Percentiles rank a stretch among this genome's conserved stretches.
phyloP scores from a whole-genome alignment of 139 green algal genomes.

The Chlorokybus atmophyticus region DNA sequence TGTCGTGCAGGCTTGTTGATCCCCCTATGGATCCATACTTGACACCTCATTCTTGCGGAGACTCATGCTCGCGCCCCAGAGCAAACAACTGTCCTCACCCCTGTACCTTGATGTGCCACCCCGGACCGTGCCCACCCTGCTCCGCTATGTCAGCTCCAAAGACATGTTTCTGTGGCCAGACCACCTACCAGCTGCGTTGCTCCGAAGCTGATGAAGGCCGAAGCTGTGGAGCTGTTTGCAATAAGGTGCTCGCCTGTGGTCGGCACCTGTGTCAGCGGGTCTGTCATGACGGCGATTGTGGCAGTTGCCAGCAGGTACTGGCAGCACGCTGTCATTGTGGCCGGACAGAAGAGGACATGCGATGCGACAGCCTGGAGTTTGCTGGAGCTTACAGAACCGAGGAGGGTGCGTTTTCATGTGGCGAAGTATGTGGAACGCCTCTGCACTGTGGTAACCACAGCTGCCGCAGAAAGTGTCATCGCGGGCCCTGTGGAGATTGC shows the following conservation, averaged over 20 bases:
- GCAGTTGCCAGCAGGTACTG: slow-evolving; percentile 5
- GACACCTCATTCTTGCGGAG: slow-evolving; percentile 29
- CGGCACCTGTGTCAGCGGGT: slow-evolving; percentile 9
- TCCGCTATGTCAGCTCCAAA: slow-evolving; percentile 9
- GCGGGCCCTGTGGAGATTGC: slow-evolving; percentile 15
- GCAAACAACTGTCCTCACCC: slow-evolving; percentile 12
- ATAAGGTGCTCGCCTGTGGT: slow-evolving; percentile 7
- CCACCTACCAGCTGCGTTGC: slow-evolving; percentile 3
- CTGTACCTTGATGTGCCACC: slow-evolving; percentile 24
- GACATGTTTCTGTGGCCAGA: slow-evolving; percentile 18
- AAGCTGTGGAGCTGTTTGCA: slow-evolving; percentile 15
- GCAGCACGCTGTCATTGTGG: slow-evolving; percentile 18
- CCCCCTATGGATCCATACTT: no score
- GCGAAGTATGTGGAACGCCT: slow-evolving; percentile 1
- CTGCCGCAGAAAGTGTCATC: slow-evolving; percentile 16
- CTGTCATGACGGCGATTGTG: slow-evolving; percentile 21
- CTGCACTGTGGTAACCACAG: slow-evolving; percentile 24
- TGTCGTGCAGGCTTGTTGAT: no score
- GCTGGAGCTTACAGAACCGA: slow-evolving; percentile 2
- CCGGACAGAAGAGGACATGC: slow-evolving; percentile 11
- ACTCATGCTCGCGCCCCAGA: slow-evolving; percentile 16
- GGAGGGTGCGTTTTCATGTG: slow-evolving; percentile 19
- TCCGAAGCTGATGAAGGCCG: slow-evolving; percentile 5
- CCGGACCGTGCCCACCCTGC: slow-evolving; percentile 22
- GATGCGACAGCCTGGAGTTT: slow-evolving; percentile 5